Base-by-base conservation (phyloP, 805 yeast species). In the Saturnispora sanitii region DNA sequence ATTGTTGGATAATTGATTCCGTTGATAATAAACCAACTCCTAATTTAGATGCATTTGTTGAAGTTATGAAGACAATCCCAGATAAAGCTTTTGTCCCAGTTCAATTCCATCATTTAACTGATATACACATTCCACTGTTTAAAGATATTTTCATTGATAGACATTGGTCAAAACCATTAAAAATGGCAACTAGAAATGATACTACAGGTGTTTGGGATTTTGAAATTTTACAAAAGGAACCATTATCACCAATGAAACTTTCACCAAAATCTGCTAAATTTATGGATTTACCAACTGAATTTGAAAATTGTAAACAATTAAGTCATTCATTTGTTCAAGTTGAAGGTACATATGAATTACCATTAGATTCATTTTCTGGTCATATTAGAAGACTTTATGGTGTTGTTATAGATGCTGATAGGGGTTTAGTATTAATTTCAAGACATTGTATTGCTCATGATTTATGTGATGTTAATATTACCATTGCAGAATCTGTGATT, bases 391-490 rank as follows among this genome's bases (percentile, higher is more conserved):
- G 70, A 41, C 79, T 82, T 13, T 73, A 83, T 48, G 96, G 95
- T 42, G 72, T 88, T 22, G 78, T 88, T 2, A 67, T 88, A 26
- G 95, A 88, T 58, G 80, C 95, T 4, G 73, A 67, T 38, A 73
- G 73, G 45, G 96, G 96, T 2, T 79, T 77, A 46, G 85, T 84
- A 4, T 62, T 88, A 38, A 85, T 82, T 2, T 82, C 95, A 3
- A 70, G 96, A 45, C 68, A 77, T 44, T 68, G 73, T 41, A 84
- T 87, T 20, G 94, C 95, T 6, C 94, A 86, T 61, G 94, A 83
- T 50, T 59, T 80, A 49, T 68, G 79, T 49, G 95, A 88, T 57
- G 69, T 87, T 19, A 68, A 75, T 36, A 70, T 88, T 17, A 77
- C 88, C 2, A 75, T 88, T 54, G 95, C 96, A 4, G 95, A 88